A percentile compares a stretch with the other conserved stretches of the same genome.
These are phyloP conservation scores for Neurospora sp. DNA, from an alignment of 495 filamentous ascomycete genomes.

Conservation along the genomic window DNA sequence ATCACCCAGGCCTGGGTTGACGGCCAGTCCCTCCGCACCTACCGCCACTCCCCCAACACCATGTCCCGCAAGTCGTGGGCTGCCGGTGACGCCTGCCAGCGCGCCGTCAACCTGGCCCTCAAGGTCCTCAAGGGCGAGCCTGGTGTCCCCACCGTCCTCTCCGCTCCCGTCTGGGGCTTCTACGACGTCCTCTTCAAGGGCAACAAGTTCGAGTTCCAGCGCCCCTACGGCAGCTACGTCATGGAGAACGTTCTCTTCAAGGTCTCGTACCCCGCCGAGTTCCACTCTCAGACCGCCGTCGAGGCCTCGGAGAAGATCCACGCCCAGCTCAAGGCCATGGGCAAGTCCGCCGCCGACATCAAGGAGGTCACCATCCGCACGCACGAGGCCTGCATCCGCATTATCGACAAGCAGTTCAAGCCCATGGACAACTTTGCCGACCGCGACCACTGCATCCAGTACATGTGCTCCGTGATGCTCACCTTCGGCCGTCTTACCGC, in stretches of 20 bases:
- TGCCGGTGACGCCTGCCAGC: slow-evolving; percentile 93
- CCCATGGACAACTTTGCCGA: slow-evolving; percentile 99
- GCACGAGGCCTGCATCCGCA: slow-evolving; percentile 94
- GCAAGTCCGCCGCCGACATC: slow-evolving; percentile 92
- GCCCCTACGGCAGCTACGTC: slow-evolving; percentile 92
- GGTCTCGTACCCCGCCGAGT: slow-evolving; percentile 97
- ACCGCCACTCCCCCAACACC: slow-evolving; percentile 95
- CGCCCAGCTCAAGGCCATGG: slow-evolving; percentile 65
- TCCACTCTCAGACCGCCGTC: slow-evolving; percentile 98
- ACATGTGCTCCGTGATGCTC: slow-evolving; percentile 96
- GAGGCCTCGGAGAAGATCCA: slow-evolving; percentile 86
- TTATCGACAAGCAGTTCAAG: slow-evolving; percentile 99
- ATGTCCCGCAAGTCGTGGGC: slow-evolving; percentile 99
- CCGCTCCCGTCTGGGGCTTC: slow-evolving; percentile 93
- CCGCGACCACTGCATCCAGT: slow-evolving; percentile 98
- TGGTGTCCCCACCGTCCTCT: slow-evolving; percentile 84
- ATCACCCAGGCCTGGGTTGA: slow-evolving; percentile 97
- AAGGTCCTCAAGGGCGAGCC: slow-evolving; percentile 90
- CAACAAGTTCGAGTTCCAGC: slow-evolving; percentile 91
- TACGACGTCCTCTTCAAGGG: slow-evolving; percentile 97
- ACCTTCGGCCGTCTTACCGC: slow-evolving; percentile 86
- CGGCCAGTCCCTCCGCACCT: slow-evolving; percentile 90
- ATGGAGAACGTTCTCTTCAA: slow-evolving; percentile 99
- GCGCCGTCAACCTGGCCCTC: slow-evolving; percentile 85
- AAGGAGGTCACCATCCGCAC: slow-evolving; percentile 87